Base-by-base conservation (phyloP, 2,329 filamentous ascomycete genomes). In the Lomentospora prolificans region DNA sequence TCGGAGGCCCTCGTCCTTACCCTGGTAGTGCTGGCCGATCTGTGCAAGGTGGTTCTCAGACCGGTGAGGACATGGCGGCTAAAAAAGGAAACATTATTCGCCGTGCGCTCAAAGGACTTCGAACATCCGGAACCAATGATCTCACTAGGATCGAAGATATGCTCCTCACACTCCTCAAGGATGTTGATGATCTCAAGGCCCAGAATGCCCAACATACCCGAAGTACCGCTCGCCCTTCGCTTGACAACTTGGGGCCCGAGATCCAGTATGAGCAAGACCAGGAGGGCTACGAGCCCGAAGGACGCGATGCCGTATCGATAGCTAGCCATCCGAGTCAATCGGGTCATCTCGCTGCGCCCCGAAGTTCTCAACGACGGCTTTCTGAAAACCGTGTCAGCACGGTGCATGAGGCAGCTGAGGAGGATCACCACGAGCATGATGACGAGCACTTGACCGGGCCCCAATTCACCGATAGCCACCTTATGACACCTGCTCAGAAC, bases 21-120 rank as follows among this genome's bases (percentile, higher is more conserved):
- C 90, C 91, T 7, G 74, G 81, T 28, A 81, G 81, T 51, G 75
- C 75, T 9, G 74, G 85, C 24, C 81, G 86, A 58, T 83, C 81
- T 3, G 63, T 82, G 25, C 78, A 80, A 58, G 79, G 73, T 53
- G 70, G 71, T 19, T 84, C 81, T 7, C 78, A 81, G 59, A 72
- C 76, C 3, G 79, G 78, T 51, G 81, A 85, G 39, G 81, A 84
- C 56, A 64, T 75, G 22, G 76, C 85, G 22, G 77, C 80, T 48
- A 96, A 96, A 80, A 90, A 90, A 66, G 88, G 90, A 70, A 96
- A 90, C 66, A 81, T 99, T n/a, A 94, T 97, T 73, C 88, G 87
- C 64, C 85, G 92, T 60, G 94, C 94, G n/a, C 76, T 99, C 52
- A 92, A 95, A 67, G 91, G 91, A 3, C 76, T 99, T 52, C 90